Conservation (phyloP, 1,139 yeast genomes). For the Debaryomyces subglobosus region DNA sequence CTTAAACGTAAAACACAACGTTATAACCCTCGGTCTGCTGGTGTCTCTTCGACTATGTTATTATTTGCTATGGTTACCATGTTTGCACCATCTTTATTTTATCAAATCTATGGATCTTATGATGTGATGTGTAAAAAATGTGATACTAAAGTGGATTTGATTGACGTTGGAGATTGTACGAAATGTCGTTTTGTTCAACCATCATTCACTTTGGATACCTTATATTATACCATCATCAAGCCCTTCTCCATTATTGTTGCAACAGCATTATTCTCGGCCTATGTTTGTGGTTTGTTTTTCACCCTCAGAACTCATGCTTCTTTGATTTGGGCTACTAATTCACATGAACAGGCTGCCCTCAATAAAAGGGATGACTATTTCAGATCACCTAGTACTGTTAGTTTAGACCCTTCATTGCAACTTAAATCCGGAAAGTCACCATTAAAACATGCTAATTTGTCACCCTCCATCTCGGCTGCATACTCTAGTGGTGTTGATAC, state of each 20-base stretch:
- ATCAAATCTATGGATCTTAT: slow-evolving; percentile 88
- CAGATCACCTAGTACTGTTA: slow-evolving; percentile 38
- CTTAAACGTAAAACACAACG: slow-evolving; percentile 87
- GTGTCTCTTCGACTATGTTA: slow-evolving; percentile 95
- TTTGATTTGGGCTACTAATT: slow-evolving; percentile 80
- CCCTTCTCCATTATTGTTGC: slow-evolving; percentile 89
- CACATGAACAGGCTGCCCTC: slow-evolving; percentile 31
- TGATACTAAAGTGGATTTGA: slow-evolving; percentile 17
- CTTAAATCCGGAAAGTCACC: slow-evolving; percentile 7
- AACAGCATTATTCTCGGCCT: slow-evolving; percentile 75
- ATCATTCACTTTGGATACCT: slow-evolving; percentile 61
- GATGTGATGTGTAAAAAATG: slow-evolving; percentile 71
- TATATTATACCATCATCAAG: slow-evolving; percentile 66
- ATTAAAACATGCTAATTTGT: slow-evolving; percentile 4
- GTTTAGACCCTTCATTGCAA: slow-evolving; percentile 28
- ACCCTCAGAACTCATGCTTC: slow-evolving; percentile 96
- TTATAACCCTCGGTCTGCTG: slow-evolving; percentile 94
- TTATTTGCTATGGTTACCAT: slow-evolving; percentile 88
- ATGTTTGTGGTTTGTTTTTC: slow-evolving; percentile 88
- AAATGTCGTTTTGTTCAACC: slow-evolving; percentile 84
- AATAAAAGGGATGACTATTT: slow-evolving; percentile 27
- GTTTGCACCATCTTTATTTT: slow-evolving; percentile 90
- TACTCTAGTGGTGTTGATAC: slow-evolving; percentile 7
- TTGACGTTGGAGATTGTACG: slow-evolving; percentile 48
- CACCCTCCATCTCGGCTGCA: slow-evolving; percentile 11